A percentile compares a stretch with the other conserved stretches of the same genome.
phyloP scores from a whole-genome alignment of 2,329 filamentous ascomycete species.

The Fusarium pseudoanthophilum region DNA sequence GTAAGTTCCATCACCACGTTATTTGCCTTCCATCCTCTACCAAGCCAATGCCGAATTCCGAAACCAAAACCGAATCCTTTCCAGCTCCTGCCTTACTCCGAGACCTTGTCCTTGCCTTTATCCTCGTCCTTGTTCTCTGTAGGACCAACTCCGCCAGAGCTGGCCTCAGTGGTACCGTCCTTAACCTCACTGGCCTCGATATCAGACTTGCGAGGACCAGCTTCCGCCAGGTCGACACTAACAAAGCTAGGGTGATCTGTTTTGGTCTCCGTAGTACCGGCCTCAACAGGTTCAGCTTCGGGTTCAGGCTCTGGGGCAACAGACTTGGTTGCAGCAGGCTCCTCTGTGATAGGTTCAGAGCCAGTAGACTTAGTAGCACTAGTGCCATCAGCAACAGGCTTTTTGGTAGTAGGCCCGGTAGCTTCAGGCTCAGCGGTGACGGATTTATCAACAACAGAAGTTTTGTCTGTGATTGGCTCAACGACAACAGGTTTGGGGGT shows the following conservation, averaged over 20 bases:
- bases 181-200: background rate
- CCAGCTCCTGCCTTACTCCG: background rate
- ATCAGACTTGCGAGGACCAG: background rate
- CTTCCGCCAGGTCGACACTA: background rate
- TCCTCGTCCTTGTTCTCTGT: background rate
- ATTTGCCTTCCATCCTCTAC: too few relatives aligned
- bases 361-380: background rate
- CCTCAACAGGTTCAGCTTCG: background rate
- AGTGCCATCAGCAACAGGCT: rapidly evolving
- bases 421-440: background rate
- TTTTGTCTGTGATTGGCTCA: background rate
- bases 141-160: background rate
- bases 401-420: background rate
- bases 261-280: background rate
- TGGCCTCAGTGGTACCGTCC: background rate
- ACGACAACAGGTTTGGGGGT: background rate
- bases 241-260: background rate
- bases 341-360: background rate
- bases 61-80: background rate
- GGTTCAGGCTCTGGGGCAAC: background rate
- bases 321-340: background rate
- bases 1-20: background rate
- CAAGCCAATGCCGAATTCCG: background rate
- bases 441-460: background rate
- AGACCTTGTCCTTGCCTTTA: background rate